Percentiles rank a stretch among this genome's conserved stretches.
Conservation (phyloP, 176 grass and related monocot species). For the Metroxylon sagu region DNA sequence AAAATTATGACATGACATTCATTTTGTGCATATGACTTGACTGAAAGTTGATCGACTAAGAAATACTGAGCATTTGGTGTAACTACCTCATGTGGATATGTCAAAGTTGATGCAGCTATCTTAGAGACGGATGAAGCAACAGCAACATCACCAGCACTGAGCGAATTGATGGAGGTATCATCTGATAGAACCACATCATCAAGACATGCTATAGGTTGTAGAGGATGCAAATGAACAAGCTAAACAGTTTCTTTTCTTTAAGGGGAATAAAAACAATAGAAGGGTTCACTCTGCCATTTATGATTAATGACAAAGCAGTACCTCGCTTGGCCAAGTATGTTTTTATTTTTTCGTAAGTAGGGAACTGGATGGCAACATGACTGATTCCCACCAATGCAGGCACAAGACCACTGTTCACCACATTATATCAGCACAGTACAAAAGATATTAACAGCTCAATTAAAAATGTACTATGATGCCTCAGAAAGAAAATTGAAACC, state of each 20-base stretch:
- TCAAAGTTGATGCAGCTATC: conserved; percentile 80
- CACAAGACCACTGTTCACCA: conserved; percentile 53
- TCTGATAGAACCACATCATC: conserved; percentile 30
- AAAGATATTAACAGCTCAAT: background rate
- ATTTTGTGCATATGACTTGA: too few species aligned
- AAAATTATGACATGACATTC: too few species aligned
- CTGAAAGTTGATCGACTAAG: too few species aligned
- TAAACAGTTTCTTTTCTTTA: conserved; percentile 5
- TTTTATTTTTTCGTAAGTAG: conserved; percentile 87
- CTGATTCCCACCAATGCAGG: conserved; percentile 93
- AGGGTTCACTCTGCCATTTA: background rate
- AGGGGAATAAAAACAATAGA: background rate
- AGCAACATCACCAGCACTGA: conserved; percentile 85
- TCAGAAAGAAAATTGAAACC: conserved; percentile 28
- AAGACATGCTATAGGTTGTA: background rate
- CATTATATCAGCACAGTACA: background rate
- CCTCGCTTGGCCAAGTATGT: conserved; percentile 79
- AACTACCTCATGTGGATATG: conserved; percentile 92
- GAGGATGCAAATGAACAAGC: background rate
- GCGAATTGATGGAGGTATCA: conserved; percentile 78
- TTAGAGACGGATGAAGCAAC: conserved; percentile 93
- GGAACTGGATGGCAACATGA: conserved; percentile 98
- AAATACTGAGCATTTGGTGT: too few species aligned
- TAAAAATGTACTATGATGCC: background rate
- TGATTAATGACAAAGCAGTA: conserved; percentile 15